These are phyloP conservation scores for Calonectria multiphialidica DNA, from an alignment of 2,329 filamentous ascomycete species.

Conservation along the genomic window DNA sequence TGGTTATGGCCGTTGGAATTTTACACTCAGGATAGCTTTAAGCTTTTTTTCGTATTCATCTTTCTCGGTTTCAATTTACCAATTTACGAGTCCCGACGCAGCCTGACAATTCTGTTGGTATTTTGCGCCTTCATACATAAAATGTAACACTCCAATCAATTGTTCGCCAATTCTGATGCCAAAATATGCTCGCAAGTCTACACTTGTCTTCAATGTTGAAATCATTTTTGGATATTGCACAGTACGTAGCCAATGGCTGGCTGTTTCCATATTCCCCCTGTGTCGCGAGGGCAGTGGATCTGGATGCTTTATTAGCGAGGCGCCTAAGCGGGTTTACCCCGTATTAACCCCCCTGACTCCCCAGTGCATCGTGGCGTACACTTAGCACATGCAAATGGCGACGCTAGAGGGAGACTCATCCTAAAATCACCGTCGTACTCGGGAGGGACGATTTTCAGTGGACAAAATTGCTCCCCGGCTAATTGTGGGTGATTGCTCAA, in stretches of 20 bases:
- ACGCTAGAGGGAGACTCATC: constrained; percentile 21
- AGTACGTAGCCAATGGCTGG: no score
- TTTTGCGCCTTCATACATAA: no score
- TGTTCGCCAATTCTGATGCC: constrained; percentile 34
- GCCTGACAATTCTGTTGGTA: not conserved
- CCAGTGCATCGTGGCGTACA: constrained; percentile 39
- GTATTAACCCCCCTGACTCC: no score
- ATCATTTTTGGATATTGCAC: no score
- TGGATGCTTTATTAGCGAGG: no score
- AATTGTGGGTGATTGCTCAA: constrained; percentile 20
- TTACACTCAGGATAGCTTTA: not conserved
- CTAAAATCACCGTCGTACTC: constrained; percentile 16
- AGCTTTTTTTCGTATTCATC: not conserved
- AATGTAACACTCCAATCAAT: constrained; percentile 22
- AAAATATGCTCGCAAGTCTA: not conserved
- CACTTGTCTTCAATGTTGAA: no score
- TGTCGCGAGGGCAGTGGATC: no score
- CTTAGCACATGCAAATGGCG: constrained; percentile 31
- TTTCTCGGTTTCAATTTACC: not conserved
- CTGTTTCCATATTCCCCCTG: no score
- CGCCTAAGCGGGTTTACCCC: no score
- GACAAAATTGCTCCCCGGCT: not conserved
- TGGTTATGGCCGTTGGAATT: not conserved
- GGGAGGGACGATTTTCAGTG: constrained; percentile 22
- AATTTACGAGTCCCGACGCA: not conserved